Base-by-base conservation (phyloP, 768 basidiomycete species). In the Lactarius pseudohatsudake region DNA sequence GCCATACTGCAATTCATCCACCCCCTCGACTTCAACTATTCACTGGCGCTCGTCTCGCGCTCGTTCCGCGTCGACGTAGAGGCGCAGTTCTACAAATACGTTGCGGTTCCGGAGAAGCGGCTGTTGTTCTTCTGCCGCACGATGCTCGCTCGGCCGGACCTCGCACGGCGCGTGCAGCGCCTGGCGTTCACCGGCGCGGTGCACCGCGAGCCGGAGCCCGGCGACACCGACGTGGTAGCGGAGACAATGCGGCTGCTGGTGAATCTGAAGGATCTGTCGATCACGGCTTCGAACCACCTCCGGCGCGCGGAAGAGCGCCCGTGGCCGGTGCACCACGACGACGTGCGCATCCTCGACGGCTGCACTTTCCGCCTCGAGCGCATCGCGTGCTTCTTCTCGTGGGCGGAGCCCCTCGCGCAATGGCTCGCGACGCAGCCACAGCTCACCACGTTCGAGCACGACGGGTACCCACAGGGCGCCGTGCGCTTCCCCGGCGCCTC, bases 241-340 rank as follows among this genome's bases (percentile, higher is more conserved):
- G 3, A 41, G 40, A 68, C 62, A 50, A 68, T 69, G 68, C 40
- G 22, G 18, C 34, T 59, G 0, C 40, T 69, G 16, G 57, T 61
- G 8, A 67, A 68, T 30, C 68, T 69, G 22, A 68, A 57, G 8
- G 68, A 69, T 43, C 68, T 69, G 2, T 67, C 61, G 22, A 69
- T 69, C 38, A 55, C 59, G 6, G 0, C n/a, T 6, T 67, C 68
- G 5, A 32, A 22, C 4, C 22, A 34, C n/a, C 0, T 18, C 3
- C 59, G 40, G 7, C 30, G 6, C 20, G 4, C 32, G 16, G 58
- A 22, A 10, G 26, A 47, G 58, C 56, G 62, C 8, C 34, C 38
- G 16, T 67, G 68, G 68, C 61, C 64, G 2, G 56, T 68, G 20
- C 36, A 50, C 22, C 57, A 59, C 43, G 45, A 62, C 34, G 57